Evolutionary conservation across 2,329 filamentous ascomycete genomes (phyloP).

Genomic region (Cladorrhinum sp.): DNA sequence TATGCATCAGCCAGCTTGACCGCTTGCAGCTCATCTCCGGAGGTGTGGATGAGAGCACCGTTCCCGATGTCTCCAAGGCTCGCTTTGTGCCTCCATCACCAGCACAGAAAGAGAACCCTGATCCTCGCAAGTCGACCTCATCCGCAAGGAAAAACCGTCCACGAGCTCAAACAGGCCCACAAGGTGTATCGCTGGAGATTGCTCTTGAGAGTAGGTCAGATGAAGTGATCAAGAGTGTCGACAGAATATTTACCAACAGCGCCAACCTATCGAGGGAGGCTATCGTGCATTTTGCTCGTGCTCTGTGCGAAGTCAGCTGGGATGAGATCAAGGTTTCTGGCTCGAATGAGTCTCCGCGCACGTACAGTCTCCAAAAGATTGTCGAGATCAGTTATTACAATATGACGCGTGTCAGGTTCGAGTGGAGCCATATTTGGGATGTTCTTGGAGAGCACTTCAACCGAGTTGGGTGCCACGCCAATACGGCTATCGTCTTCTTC

Average conservation of each 20-base stretch:
- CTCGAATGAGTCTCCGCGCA: conserved; percentile 90
- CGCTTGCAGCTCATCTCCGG: conserved; percentile 91
- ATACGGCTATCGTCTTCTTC: conserved; percentile 96
- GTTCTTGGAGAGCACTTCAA: conserved; percentile 99
- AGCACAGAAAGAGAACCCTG: conserved; percentile 50
- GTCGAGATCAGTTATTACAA: conserved; percentile 99
- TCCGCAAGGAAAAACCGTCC: conserved; percentile 49
- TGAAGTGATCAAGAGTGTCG: conserved; percentile 87
- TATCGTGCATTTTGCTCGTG: conserved; percentile 91
- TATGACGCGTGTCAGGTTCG: conserved; percentile 96
- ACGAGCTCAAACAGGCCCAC: conserved; percentile 57
- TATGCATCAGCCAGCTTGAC: conserved; percentile 94
- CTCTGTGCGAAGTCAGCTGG: conserved; percentile 95
- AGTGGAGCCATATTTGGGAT: conserved; percentile 97
- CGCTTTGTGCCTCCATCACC: conserved; percentile 59
- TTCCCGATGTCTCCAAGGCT: conserved; percentile 88
- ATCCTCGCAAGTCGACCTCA: conserved; percentile 66
- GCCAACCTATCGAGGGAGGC: conserved; percentile 89
- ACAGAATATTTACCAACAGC: conserved; percentile 95
- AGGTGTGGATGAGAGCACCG: conserved; percentile 86
- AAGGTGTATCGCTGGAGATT: conserved; percentile 71
- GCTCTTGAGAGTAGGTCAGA: conserved; percentile 90
- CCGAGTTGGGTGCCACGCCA: conserved; percentile 91
- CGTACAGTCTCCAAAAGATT: conserved; percentile 95
- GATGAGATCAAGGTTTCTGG: conserved; percentile 98